phyloP scores from a whole-genome alignment of 2,329 filamentous ascomycete genomes.

The Cercospora brassicicola region DNA sequence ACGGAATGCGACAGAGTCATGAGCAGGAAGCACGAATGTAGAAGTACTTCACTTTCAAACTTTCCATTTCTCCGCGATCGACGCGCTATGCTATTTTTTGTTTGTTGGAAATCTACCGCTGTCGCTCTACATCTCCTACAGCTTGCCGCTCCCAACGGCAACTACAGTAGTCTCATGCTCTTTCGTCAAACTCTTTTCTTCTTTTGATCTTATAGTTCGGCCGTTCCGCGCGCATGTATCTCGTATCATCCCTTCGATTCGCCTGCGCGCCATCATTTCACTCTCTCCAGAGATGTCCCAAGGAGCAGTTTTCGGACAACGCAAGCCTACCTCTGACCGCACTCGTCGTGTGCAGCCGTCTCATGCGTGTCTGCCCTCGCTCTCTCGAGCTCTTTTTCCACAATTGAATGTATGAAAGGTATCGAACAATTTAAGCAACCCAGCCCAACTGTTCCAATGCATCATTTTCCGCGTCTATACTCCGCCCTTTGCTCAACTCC shows the following conservation, averaged over 20 bases:
- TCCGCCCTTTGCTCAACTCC: constrained; percentile 21
- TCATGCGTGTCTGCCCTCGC: constrained; percentile 11
- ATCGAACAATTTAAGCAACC: constrained; percentile 3
- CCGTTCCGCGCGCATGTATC: not conserved
- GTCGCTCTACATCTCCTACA: not conserved
- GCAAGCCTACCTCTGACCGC: constrained; percentile 16
- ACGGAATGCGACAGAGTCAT: too few species aligned
- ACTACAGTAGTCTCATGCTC: not conserved
- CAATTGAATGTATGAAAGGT: not conserved
- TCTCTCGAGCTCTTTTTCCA: not conserved
- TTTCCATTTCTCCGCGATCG: too few species aligned
- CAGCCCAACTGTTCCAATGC: constrained; percentile 17
- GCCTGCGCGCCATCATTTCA: not conserved
- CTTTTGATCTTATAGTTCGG: not conserved
- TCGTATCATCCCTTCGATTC: not conserved
- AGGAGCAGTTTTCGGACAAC: not conserved
- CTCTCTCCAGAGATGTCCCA: not conserved
- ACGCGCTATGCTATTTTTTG: not conserved
- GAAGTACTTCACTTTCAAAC: too few species aligned
- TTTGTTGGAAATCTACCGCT: not conserved
- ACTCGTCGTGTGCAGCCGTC: constrained; percentile 11
- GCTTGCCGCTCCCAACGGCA: not conserved
- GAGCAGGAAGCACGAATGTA: too few species aligned
- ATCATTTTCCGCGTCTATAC: constrained; percentile 7
- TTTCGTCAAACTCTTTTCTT: not conserved